Conservation (phyloP, 495 filamentous ascomycete species). For the Penicillium crystallinum region DNA sequence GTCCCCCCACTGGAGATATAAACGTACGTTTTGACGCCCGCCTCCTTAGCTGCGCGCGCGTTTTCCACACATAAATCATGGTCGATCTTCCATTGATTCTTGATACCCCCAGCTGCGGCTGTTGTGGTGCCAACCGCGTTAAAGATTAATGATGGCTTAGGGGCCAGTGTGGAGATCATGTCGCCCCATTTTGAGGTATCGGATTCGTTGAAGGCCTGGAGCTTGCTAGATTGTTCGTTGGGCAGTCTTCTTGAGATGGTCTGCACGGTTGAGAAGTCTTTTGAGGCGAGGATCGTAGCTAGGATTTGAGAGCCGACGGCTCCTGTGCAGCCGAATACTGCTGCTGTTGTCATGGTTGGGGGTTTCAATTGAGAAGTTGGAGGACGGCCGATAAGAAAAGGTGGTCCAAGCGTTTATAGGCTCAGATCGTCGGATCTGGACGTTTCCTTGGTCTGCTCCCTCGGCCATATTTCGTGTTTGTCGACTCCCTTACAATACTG, state of each 20-base stretch:
- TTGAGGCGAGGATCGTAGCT: constrained; percentile 43
- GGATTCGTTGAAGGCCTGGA: constrained; percentile 31
- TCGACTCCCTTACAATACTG: no score
- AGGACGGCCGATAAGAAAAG: background rate
- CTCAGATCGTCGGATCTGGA: no score
- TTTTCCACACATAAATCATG: constrained; percentile 44
- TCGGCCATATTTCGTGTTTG: no score
- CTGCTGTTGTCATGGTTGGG: constrained; percentile 34
- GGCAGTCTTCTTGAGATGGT: constrained; percentile 55
- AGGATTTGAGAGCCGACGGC: constrained; percentile 55
- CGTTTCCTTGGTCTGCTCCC: no score
- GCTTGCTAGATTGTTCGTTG: constrained; percentile 41
- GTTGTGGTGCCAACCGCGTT: constrained; percentile 45
- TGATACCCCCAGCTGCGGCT: constrained; percentile 40
- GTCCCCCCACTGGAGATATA: constrained; percentile 41
- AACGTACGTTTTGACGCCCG: constrained; percentile 47
- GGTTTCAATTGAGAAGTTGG: background rate
- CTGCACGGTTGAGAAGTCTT: constrained; percentile 41
- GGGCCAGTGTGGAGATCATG: constrained; percentile 30
- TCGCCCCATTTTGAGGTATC: constrained; percentile 33
- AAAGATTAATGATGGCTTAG: constrained; percentile 38
- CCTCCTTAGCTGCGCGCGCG: constrained; percentile 44
- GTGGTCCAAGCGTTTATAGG: background rate
- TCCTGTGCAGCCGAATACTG: constrained; percentile 54
- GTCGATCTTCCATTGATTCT: constrained; percentile 49